These are phyloP conservation scores for Phytopythium montanum DNA, from an alignment of 352 stramenopile species.

Conservation along the genomic window DNA sequence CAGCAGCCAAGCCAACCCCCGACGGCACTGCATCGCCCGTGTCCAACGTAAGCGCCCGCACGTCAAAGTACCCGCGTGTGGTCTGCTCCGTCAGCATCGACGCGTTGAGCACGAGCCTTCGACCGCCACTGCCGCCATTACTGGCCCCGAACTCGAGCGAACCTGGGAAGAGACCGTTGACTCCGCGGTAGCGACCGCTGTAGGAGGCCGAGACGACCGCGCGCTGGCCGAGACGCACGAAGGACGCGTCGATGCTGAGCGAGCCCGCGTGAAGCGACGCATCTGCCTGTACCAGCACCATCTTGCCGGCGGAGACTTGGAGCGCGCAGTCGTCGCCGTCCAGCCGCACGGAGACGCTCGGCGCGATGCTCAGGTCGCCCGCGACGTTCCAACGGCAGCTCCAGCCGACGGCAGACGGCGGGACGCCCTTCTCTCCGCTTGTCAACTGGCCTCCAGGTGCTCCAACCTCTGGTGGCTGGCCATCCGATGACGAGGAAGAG, in stretches of 20 bases:
- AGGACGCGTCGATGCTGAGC: constrained; percentile 53
- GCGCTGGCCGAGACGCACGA: constrained; percentile 47
- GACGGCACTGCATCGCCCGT: not conserved
- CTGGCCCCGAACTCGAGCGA: constrained; percentile 44
- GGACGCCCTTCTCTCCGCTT: not conserved
- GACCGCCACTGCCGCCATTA: constrained; percentile 50
- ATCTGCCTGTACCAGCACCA: constrained; percentile 37
- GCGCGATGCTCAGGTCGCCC: constrained; percentile 42
- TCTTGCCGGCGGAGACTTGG: constrained; percentile 46
- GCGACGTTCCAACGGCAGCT: constrained; percentile 62
- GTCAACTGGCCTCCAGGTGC: not conserved
- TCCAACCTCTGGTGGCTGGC: not conserved
- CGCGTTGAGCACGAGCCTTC: constrained; percentile 31
- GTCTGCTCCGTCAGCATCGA: constrained; percentile 30
- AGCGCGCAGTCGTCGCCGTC: constrained; percentile 52
- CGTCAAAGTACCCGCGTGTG: constrained; percentile 50
- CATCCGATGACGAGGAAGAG: not conserved
- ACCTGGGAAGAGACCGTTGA: constrained; percentile 29
- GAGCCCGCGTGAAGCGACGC: constrained; percentile 36
- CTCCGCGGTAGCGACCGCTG: constrained; percentile 22
- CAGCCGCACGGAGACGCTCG: constrained; percentile 32
- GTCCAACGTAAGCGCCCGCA: constrained; percentile 22
- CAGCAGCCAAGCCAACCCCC: not conserved
- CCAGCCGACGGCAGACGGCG: constrained; percentile 20
- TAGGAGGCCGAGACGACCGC: constrained; percentile 35